Evolutionary conservation across 2,329 filamentous ascomycete species (phyloP).

Genomic region (Trichoderma breve): DNA sequence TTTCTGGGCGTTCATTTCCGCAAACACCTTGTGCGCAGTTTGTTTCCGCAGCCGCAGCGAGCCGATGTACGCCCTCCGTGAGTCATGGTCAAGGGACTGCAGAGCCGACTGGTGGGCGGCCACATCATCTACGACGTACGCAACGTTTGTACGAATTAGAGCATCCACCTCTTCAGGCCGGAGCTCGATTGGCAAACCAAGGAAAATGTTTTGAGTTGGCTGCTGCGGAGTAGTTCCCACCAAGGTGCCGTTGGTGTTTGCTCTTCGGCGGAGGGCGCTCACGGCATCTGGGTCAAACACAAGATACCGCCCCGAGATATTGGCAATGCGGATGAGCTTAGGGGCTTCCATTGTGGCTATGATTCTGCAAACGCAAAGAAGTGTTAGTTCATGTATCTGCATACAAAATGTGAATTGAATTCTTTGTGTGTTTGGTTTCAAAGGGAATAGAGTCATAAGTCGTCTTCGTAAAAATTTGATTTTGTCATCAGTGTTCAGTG

Average conservation of each 20-base stretch:
- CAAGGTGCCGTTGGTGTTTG: constrained; percentile 83
- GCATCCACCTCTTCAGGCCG: constrained; percentile 86
- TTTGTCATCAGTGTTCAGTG: constrained; percentile 52
- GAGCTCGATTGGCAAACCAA: constrained; percentile 83
- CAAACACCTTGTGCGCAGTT: constrained; percentile 40
- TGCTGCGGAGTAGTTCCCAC: constrained; percentile 87
- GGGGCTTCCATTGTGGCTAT: constrained; percentile 27
- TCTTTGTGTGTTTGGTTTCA: neutral
- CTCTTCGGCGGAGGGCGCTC: constrained; percentile 70
- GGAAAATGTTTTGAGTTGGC: constrained; percentile 91
- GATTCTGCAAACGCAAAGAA: constrained; percentile 5
- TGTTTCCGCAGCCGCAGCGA: constrained; percentile 48
- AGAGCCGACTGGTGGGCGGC: constrained; percentile 67
- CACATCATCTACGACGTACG: constrained; percentile 77
- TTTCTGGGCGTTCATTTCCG: constrained; percentile 40
- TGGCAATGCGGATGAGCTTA: constrained; percentile 70
- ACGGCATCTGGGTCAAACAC: constrained; percentile 84
- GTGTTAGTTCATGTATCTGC: constrained; percentile 1
- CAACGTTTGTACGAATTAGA: constrained; percentile 73
- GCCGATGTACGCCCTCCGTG: constrained; percentile 63
- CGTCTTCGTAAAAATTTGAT: constrained; percentile 44
- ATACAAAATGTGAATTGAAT: neutral
- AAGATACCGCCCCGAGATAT: constrained; percentile 77
- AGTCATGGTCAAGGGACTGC: constrained; percentile 52
- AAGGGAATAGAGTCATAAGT: constrained; percentile 36